Evolutionary conservation across 2,329 filamentous ascomycete species (phyloP), one percentile per base, ranked within the genome.

Genomic region (Reticulascus tulasneorum): DNA sequence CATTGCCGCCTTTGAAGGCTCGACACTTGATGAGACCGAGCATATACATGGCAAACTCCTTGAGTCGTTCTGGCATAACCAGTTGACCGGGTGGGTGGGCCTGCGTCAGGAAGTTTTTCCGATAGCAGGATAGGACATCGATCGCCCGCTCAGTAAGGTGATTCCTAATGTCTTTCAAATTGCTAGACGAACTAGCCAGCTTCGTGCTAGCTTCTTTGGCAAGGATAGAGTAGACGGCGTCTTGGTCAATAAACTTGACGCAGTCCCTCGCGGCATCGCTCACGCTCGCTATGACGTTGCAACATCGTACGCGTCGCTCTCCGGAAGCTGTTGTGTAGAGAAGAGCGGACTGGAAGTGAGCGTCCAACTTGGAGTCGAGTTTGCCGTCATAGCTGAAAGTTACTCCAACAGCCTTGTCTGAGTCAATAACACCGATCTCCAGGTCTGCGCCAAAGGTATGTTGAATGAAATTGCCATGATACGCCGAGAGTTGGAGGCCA

Each of bases 21-120:
- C 93, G 81, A 38, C 80, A 90, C 62, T 98, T 98, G 57, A 94
- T 67, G 46, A 97, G 68, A 30, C 86, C 84, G 9, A 98, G 80
- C 64, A 94, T 86, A 61, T 93, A 97, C 89, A 98, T 97, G 53
- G 85, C 82, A 52, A 95, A 90, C 58, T 98, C 93, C 58, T 97
- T 97, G 20, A 98, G 75, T 48, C 91, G 86, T 64, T 98, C 93
- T 0, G 93, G 93, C 63, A 98, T 80, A 20, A 98, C 89, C 20
- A 98, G 77, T 61, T 98, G 90, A 6, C 89, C 87, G 2, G 90
- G 86, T 8, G 93, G 91, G 53, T 94, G 87, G 4, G 81, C 77
- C 38, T 86, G 86, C 3, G 78, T 69, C 6, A 88, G 85, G 51
- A 93, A 93, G 62, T 95, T 84, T 66, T 94, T 97, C 48, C 93